Base-by-base conservation (phyloP, 2,329 filamentous ascomycete species). In the Xylariaceae sp. region DNA sequence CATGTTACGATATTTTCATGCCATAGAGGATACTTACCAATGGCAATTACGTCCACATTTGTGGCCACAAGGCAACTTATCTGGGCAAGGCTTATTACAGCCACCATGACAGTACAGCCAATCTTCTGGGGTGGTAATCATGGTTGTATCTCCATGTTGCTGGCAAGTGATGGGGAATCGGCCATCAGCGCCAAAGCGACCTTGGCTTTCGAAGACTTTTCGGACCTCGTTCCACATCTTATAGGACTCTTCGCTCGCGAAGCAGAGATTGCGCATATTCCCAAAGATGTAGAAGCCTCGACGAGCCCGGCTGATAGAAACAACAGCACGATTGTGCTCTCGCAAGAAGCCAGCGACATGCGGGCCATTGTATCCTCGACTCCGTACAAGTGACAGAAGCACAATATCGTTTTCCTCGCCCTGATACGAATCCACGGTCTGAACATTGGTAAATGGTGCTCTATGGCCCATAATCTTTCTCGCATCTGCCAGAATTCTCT, bases 331-430 rank as follows among this genome's bases (percentile, higher is more conserved):
- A 46, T 81, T 79, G 47, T 66, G 61, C 42, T 85, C 79, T 2
- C 74, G 71, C 2, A 95, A 69, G 51, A 95, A 96, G 0, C 90
- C 90, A 22, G 89, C 82, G 1, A 53, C 54, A 30, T 54, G 51
- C 2, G 48, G 52, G 1, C 49, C 51, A 1, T 69, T 67, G 4
- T 66, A 56, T 2, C 65, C 54, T 28, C 83, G 85, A 49, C 83
- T 89, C 33, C 90, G 78, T 3, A 93, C 89, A 0, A 95, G 68
- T 0, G 89, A 95, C 0, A 95, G 67, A 2, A 95, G 60, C 9
- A 96, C 73, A 8, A 95, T 71, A 18, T 90, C 85, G 47, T 95
- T 95, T 59, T 95, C 89, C 54, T 95, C 89, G 11, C 89, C 89
- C 60, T 95, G 89, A 55, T 91, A 95, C 0, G 85, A 87, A 55